Evolutionary conservation across 2,329 filamentous ascomycete genomes (phyloP).

Genomic region (Pseudogymnoascus sp.): DNA sequence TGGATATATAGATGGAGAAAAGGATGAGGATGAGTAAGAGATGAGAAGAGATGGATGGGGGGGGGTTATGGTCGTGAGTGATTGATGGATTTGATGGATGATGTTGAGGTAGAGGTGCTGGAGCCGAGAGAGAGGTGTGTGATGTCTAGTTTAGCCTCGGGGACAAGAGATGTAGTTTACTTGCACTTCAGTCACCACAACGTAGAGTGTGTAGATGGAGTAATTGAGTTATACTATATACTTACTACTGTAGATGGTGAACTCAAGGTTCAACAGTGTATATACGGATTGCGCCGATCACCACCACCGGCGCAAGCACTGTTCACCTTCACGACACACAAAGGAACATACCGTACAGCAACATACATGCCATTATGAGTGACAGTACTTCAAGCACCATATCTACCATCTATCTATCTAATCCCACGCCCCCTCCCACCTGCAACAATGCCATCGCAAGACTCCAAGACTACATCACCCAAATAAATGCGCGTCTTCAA

Average conservation of each 20-base stretch:
- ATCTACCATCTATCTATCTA: not conserved
- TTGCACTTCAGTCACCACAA: not conserved
- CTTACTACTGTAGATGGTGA: not conserved
- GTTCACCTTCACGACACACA: not conserved
- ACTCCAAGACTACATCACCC: not conserved
- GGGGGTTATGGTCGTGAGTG: not conserved
- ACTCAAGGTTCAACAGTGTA: not conserved
- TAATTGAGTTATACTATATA: not conserved
- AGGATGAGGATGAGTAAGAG: not conserved
- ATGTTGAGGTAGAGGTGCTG: not conserved
- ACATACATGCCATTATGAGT: slow-evolving; percentile 3
- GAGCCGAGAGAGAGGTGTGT: not conserved
- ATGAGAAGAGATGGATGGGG: not conserved
- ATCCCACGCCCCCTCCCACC: not conserved
- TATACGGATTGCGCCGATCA: not conserved
- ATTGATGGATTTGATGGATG: not conserved
- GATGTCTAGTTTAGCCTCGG: not conserved
- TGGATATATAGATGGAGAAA: not conserved
- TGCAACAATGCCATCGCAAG: not conserved
- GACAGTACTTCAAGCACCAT: not conserved
- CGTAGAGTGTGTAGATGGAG: not conserved
- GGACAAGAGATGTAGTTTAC: not conserved
- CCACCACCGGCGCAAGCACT: not conserved
- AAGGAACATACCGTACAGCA: not conserved
- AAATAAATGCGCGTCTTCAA: not conserved